A percentile compares a stretch with the other conserved stretches of the same genome.
Evolutionary conservation across 1,284 basidiomycete genomes (phyloP).

Genomic region (Moniliella sp.): DNA sequence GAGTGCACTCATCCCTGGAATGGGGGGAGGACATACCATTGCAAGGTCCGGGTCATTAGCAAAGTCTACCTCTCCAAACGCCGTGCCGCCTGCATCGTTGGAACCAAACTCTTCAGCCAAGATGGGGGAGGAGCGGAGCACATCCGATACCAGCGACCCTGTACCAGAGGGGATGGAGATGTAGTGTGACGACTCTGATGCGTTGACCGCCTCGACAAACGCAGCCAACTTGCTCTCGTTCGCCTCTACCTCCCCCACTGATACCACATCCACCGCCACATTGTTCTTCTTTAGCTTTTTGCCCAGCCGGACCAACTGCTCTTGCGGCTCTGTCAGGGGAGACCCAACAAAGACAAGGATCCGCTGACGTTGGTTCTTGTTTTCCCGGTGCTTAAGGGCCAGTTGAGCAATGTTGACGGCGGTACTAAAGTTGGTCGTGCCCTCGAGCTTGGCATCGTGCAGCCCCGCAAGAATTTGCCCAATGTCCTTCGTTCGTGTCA

Average conservation of each 20-base stretch:
- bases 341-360: conserved; percentile 78
- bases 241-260: conserved; percentile 44
- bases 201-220: conserved; percentile 55
- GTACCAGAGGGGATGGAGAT: no score
- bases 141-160: no score
- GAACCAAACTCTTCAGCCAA: no score
- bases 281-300: conserved; percentile 99
- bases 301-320: conserved; percentile 48
- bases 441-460: conserved; percentile 53
- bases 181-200: no score
- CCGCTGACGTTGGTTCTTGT: conserved; percentile 88
- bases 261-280: conserved; percentile 75
- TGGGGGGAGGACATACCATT: conserved; percentile 52
- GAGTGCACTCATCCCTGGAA: no score
- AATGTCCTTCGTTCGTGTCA: conserved; percentile 79
- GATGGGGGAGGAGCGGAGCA: no score
- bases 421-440: conserved; percentile 61
- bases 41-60: conserved; percentile 95
- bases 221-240: conserved; percentile 45
- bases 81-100: conserved; percentile 28
- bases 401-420: conserved; percentile 75
- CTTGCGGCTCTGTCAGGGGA: conserved; percentile 37
- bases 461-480: conserved; percentile 69
- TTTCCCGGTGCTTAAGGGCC: conserved; percentile 87
- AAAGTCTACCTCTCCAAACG: conserved; percentile 37